Percentiles rank a stretch among this genome's conserved stretches.
Evolutionary conservation across 352 stramenopile species (phyloP).

Genomic region (Pythium diclinum): DNA sequence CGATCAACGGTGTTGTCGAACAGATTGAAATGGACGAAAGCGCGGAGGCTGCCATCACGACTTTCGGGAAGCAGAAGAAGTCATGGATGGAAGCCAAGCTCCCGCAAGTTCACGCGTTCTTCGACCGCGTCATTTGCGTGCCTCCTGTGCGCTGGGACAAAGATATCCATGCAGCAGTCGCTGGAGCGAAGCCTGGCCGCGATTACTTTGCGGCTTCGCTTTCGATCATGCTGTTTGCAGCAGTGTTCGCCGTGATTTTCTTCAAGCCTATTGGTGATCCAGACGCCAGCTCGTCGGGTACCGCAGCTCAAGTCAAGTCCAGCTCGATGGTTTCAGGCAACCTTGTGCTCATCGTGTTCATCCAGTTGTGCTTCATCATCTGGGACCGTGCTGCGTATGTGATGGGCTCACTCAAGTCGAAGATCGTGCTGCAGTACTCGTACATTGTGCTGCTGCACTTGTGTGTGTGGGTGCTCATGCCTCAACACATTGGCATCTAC

Average conservation of each 20-base stretch:
- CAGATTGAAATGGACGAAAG: slow-evolving; percentile 68
- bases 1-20: slow-evolving; percentile 40
- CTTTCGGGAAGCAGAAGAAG: slow-evolving; percentile 32
- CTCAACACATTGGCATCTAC: slow-evolving; percentile 71
- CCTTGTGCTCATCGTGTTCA: slow-evolving; percentile 76
- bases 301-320: slow-evolving; percentile 53
- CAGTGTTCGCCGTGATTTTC: slow-evolving; percentile 72
- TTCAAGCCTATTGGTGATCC: slow-evolving; percentile 72
- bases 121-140: slow-evolving; percentile 55
- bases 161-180: slow-evolving; percentile 80
- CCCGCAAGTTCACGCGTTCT: slow-evolving; percentile 52
- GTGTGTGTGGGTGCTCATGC: slow-evolving; percentile 74
- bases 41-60: slow-evolving; percentile 35
- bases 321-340: slow-evolving; percentile 84
- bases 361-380: slow-evolving; percentile 79
- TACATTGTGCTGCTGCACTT: slow-evolving; percentile 72
- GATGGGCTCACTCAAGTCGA: slow-evolving; percentile 63
- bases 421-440: slow-evolving; percentile 75
- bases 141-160: slow-evolving; percentile 81
- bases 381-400: slow-evolving; percentile 86
- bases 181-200: slow-evolving; percentile 69
- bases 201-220: slow-evolving; percentile 77
- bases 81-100: slow-evolving; percentile 55
- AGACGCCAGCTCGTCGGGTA: slow-evolving; percentile 33
- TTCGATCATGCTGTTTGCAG: slow-evolving; percentile 54